Base-by-base conservation (phyloP, 1,284 basidiomycete genomes). In the Sporisorium iseilematis-ciliati region DNA sequence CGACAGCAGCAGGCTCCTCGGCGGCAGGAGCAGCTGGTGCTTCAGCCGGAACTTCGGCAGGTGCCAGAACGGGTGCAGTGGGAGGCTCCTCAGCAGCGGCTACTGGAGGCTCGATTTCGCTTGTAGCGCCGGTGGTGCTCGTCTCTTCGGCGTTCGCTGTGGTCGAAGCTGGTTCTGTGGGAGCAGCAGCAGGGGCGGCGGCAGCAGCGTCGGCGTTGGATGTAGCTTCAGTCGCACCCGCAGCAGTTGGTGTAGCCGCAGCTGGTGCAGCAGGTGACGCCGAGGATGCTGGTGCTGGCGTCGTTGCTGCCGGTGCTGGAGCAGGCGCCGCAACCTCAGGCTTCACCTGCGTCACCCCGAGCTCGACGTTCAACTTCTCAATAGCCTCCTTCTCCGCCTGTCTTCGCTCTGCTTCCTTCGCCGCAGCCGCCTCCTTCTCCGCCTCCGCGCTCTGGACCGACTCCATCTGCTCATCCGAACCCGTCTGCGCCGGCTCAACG, bases 381-480 rank as follows among this genome's bases (percentile, higher is more conserved):
- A 76, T 72, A 0, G 68, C 69, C 45, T 72, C 65, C 42, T 54
- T 57, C 38, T 76, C 69, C 6, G 57, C 64, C n/a, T 66, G 56
- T 35, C 46, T 61, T 2, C 66, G 48, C 55, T 57, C 51, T 7
- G 56, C 58, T 25, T 65, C 62, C 42, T 65, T 59, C 7, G 26
- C 53, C 14, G 55, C 49, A 11, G 21, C 50, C 20, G 33, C 41
- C 23, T 51, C 49, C 38, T 41, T 20, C 12, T 7, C 31, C 16
- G 40, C 61, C 4, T 65, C 58, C 8, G 33, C 35, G 8, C 29
- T 14, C 3, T 14, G 14, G 12, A 18, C 53, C 48, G 21, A 29
- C 35, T 65, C 50, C 49, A 53, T 55, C 31, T 33, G 54, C n/a
- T 48, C 57, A 21, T 65, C 62, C n/a, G 18, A 54, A 21, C 29